Conservation (phyloP, 306 rosid species). For the Vigna angularis region DNA sequence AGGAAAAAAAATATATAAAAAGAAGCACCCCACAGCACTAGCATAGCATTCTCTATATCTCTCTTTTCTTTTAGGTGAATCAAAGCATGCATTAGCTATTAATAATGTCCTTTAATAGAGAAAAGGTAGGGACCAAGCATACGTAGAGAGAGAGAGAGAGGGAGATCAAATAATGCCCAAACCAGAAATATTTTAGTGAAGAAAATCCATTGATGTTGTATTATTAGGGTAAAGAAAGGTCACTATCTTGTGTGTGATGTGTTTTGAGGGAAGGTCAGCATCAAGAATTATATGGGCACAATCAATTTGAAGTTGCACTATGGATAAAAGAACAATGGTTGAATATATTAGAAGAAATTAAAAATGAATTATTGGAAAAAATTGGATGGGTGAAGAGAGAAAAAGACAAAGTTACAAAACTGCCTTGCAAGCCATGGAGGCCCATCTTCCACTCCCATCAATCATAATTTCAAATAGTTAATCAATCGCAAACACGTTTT, state of each 20-base stretch:
- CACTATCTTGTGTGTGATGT: slow-evolving; percentile 30
- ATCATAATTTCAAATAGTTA: slow-evolving; percentile 27
- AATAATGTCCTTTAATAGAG: slow-evolving; percentile 39
- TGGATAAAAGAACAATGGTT: slow-evolving; percentile 43
- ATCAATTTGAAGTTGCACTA: slow-evolving; percentile 51
- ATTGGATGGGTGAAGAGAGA: slow-evolving; percentile 12
- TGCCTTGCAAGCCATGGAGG: slow-evolving; percentile 36
- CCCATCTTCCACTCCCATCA: slow-evolving; percentile 33
- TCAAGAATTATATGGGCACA: slow-evolving; percentile 48
- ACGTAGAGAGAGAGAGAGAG: slow-evolving; percentile 14
- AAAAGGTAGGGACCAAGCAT: slow-evolving; percentile 50
- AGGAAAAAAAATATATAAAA: neutral
- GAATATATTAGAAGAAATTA: slow-evolving; percentile 43
- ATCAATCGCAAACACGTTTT: neutral
- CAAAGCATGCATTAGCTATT: slow-evolving; percentile 39
- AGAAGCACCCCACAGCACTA: slow-evolving; percentile 51
- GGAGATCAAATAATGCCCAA: slow-evolving; percentile 61
- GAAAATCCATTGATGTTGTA: slow-evolving; percentile 38
- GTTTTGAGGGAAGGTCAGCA: slow-evolving; percentile 41
- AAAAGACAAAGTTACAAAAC: slow-evolving; percentile 45
- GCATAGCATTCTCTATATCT: slow-evolving; percentile 15
- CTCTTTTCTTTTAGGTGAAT: slow-evolving; percentile 47
- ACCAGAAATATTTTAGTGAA: slow-evolving; percentile 34
- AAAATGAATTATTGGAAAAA: slow-evolving; percentile 42
- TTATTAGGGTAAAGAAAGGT: slow-evolving; percentile 36